Percentiles rank a stretch among this genome's conserved stretches.
phyloP scores from a whole-genome alignment of 2,329 filamentous ascomycete genomes.

The Incumbomyces delicatus region DNA sequence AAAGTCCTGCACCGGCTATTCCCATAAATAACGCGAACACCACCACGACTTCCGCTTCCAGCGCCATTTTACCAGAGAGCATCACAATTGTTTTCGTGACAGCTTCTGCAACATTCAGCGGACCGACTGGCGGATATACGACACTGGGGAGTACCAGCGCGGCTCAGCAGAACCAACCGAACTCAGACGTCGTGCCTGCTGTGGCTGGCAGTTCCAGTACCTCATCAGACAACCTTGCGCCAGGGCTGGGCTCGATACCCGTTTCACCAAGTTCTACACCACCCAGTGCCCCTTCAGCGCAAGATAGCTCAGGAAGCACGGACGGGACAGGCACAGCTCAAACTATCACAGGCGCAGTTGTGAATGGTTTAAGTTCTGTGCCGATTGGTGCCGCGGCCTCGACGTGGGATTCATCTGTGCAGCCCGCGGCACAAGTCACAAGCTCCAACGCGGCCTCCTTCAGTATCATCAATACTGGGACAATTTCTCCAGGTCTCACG shows the following conservation, averaged over 20 bases:
- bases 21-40: not conserved
- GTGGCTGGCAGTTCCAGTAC: not conserved
- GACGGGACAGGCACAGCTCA: not conserved
- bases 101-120: constrained; percentile 41
- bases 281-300: too few species aligned
- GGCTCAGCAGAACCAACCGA: constrained; percentile 5
- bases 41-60: not conserved
- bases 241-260: constrained; percentile 4
- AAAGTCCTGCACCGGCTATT: not conserved
- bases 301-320: too few species aligned
- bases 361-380: not conserved
- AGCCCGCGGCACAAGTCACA: too few species aligned
- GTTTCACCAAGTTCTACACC: not conserved
- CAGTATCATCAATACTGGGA: not conserved
- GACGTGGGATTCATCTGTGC: not conserved
- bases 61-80: not conserved
- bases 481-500: not conserved
- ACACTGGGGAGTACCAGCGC: not conserved
- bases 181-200: not conserved
- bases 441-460: not conserved
- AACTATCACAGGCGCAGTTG: not conserved
- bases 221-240: not conserved
- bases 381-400: not conserved
- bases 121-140: constrained; percentile 37
- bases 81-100: constrained; percentile 41